Evolutionary conservation across 441 rosid species (phyloP), one percentile per base, ranked within the genome.

Genomic region (Dalechampia spathulata): DNA sequence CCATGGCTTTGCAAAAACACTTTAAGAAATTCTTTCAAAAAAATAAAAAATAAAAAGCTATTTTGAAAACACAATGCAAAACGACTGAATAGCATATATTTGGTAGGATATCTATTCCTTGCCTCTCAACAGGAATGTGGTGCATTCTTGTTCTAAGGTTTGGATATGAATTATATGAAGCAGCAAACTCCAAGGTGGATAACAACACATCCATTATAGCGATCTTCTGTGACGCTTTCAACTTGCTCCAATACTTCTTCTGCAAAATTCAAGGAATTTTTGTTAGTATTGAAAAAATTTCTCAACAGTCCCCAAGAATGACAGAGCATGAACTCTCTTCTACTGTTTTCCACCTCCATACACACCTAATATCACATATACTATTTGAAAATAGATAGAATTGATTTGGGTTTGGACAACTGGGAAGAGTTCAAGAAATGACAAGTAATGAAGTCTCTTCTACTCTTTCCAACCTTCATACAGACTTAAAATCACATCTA

Each of bases 171-270:
- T 94, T 88, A 67, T 84, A 90, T 30, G 98, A 78, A 72, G 98
- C 79, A 65, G 98, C 89, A 75, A 94, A 94, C 70, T 94, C 98
- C 65, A 94, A 65, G 67, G 80, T 83, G 45, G 99, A 84, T 53
- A 87, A 70, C 57, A 94, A 72, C 72, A 86, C 78, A 57, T 94
- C 99, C 98, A 94, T 90, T 64, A 88, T 66, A 10, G 80, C 87
- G 67, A 85, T 74, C 79, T 90, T 90, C 70, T 90, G 99, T n/a
- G 69, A 40, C 43, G 81, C 72, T 78, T 67, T 84, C 86, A 94
- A 66, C 70, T 80, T 90, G 75, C 71, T 75, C 99, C 99, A 94
- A 67, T 94, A 86, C 63, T 88, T 94, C 72, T 78, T 80, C 98
- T 90, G 86, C 83, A 65, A 41, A 67, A 57, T 62, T 50, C 65